Evolutionary conservation across 345 rosid genomes (phyloP), one percentile per base, ranked within the genome.

Genomic region (Conringia planisiliqua): DNA sequence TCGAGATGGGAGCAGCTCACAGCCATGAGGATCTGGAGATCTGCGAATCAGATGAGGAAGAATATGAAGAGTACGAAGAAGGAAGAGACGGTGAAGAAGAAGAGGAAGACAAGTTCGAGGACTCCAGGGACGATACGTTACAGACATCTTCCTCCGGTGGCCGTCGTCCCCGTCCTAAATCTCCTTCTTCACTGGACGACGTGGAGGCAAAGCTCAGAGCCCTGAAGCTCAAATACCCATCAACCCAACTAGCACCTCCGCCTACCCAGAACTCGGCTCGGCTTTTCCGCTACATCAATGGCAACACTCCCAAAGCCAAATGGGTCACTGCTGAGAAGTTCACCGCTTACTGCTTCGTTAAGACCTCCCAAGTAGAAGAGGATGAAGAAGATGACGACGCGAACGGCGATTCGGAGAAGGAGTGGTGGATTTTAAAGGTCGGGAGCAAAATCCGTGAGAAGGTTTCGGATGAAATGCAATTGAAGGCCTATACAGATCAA

Each of bases 271-370:
- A 87, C 66, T 82, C 86, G 1, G 83, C 85, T 54, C 84, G 82
- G 78, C 94, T 89, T 17, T 91, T 89, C 56, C 85, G 86, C 35
- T 87, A 87, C 78, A 77, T 86, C 68, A 91, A 89, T 22, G 90
- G 91, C 3, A 86, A 88, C 82, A 85, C 94, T 33, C 92, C 97
- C 0, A 90, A 85, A 71, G 93, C 97, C 60, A 90, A 87, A 76
- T 90, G 97, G 97, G 75, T 89, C 22, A 79, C 84, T 6, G 86
- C 89, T 36, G 94, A 91, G 78, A 91, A 84, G 32, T 62, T 84
- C 32, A 54, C 97, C 30, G 74, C 84, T 33, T 91, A 89, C 55
- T 78, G 72, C 14, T 89, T 91, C 78, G 17, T 83, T 12, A 91
- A 86, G 71, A 83, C 85, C 6, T 73, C 89, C 3, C 73, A 67